phyloP scores from a whole-genome alignment of 2,329 filamentous ascomycete species.

The Colletotrichum sp. region DNA sequence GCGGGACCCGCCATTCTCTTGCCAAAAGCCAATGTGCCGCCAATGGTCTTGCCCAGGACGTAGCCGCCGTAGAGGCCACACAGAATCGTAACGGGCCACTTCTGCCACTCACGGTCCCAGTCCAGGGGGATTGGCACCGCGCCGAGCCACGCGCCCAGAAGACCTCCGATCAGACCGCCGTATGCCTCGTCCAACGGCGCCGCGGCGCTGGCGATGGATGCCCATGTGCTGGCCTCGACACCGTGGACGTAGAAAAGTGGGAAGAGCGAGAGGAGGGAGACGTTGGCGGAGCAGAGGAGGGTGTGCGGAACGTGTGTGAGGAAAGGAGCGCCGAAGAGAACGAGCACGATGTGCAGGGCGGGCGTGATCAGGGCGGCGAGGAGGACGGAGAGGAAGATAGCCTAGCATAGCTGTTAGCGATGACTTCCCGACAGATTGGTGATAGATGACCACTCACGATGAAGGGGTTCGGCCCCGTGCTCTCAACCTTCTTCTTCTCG shows the following conservation, averaged over 20 bases:
- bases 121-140: constrained; percentile 95
- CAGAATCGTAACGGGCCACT: constrained; percentile 93
- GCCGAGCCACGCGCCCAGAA: constrained; percentile 88
- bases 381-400: constrained; percentile 49
- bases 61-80: constrained; percentile 83
- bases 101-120: constrained; percentile 99
- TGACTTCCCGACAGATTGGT: neutral
- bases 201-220: constrained; percentile 68
- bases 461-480: constrained; percentile 47
- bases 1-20: constrained; percentile 39
- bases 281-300: constrained; percentile 78
- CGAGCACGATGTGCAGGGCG: constrained; percentile 63
- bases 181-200: constrained; percentile 84
- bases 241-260: constrained; percentile 88
- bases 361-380: constrained; percentile 77
- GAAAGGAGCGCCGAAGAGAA: constrained; percentile 92
- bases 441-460: constrained; percentile 44
- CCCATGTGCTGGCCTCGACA: constrained; percentile 74
- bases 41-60: constrained; percentile 69
- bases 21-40: constrained; percentile 56
- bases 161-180: constrained; percentile 78
- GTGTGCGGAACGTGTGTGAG: constrained; percentile 83
- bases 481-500: constrained; percentile 57
- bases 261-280: constrained; percentile 78
- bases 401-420: constrained; percentile 32